Base-by-base conservation (phyloP, 768 basidiomycete genomes). In the Daedalea quercina region DNA sequence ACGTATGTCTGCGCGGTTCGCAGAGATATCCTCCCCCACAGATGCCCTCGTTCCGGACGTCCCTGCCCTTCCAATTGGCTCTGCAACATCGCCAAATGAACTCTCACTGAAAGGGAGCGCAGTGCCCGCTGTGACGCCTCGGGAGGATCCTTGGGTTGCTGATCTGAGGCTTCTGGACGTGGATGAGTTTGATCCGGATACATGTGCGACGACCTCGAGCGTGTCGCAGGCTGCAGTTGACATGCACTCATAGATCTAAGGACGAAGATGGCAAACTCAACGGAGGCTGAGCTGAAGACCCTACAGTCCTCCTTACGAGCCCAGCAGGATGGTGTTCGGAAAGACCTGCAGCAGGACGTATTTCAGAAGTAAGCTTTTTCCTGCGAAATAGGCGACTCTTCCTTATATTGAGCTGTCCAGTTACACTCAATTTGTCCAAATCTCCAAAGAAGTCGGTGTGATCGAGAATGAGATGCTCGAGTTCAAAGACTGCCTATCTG, bases 381-480 rank as follows among this genome's bases (percentile, higher is more conserved):
- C 24, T 31, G n/a, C n/a, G n/a, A n/a, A n/a, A n/a, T n/a, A 23
- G 33, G 31, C 41, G 44, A 42, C 15, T 41, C 9, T 12, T 24
- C 8, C 48, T 2, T 41, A 25, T 12, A 22, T n/a, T 44, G 13
- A 13, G 13, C 41, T 9, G 12, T 34, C 7, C 23, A 98, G 95
- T 70, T 98, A 98, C 64, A 90, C 94, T 44, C 93, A 98, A 66
- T 98, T 98, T 65, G 90, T 99, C 24, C 77, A 87, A 51, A 90
- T 99, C 20, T 96, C 96, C 3, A 98, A 98, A 65, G 96, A 98
- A 70, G 95, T 99, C 50, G 86, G 89, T 24, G 86, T 90, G 1
- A 80, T 99, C 24, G 96, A 99, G 73, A 94, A 94, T 63, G 94
- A 97, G 67, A 90, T 98, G 87, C 79, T 97, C 26, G 94, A 98